phyloP scores from a whole-genome alignment of 768 basidiomycete genomes.

The Phaffia australis region DNA sequence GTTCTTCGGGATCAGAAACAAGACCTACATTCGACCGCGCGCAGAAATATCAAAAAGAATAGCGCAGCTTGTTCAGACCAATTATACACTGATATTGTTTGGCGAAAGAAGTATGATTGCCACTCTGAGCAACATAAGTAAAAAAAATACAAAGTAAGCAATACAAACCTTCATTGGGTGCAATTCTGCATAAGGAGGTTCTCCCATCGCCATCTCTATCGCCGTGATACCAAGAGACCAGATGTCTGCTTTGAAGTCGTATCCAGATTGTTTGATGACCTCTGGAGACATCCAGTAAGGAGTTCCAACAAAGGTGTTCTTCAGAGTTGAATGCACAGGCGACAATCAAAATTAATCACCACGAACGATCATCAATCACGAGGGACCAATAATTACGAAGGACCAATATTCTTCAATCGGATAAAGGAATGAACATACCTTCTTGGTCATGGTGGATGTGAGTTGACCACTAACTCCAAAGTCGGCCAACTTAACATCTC shows the following conservation, averaged over 20 bases:
- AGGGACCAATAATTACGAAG: too few species aligned
- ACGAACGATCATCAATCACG: too few species aligned
- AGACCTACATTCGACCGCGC: conserved; percentile 50
- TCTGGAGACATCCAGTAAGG: conserved; percentile 99
- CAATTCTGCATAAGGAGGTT: conserved; percentile 94
- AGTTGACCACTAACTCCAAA: conserved; percentile 98
- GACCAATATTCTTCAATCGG: neutral
- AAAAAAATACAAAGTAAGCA: neutral
- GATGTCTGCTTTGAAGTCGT: conserved; percentile 97
- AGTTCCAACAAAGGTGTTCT: conserved; percentile 38
- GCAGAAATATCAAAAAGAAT: neutral
- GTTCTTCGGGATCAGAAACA: conserved; percentile 98
- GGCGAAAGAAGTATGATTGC: neutral
- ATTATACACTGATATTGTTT: too few species aligned
- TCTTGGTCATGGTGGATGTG: conserved; percentile 41
- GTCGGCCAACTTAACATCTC: conserved; percentile 91
- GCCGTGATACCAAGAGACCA: conserved; percentile 91
- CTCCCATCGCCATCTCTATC: conserved; percentile 93
- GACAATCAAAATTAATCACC: neutral
- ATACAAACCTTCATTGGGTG: conserved; percentile 91
- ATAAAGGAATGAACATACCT: conserved; percentile 28
- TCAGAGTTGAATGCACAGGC: neutral
- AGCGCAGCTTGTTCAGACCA: neutral
- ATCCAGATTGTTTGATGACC: conserved; percentile 98
- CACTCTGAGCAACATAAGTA: neutral